Evolutionary conservation across 2,329 filamentous ascomycete species (phyloP).

Genomic region (Pestalotiopsis sp.): DNA sequence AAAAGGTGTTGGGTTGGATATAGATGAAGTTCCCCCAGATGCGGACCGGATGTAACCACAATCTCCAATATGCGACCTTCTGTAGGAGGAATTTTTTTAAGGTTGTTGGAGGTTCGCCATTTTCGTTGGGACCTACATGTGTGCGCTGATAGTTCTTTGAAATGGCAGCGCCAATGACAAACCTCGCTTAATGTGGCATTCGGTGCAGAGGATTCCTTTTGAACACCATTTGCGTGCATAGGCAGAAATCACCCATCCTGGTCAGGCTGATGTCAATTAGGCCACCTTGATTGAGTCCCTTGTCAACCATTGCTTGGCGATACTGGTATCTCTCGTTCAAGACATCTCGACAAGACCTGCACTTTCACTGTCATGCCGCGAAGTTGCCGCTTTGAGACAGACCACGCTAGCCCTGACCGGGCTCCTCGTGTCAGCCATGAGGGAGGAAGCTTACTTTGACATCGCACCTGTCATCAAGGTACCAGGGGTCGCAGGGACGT

Average conservation of each 20-base stretch:
- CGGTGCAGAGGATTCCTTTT: neutral
- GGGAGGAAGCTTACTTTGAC: neutral
- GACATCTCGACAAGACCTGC: neutral
- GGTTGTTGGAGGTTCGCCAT: neutral
- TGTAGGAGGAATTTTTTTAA: neutral
- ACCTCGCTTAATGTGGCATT: neutral
- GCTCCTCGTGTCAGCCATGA: neutral
- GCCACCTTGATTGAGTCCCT: neutral
- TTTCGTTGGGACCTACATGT: neutral
- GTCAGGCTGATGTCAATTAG: neutral
- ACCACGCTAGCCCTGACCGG: neutral
- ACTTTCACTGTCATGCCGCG: neutral
- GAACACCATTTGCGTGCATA: neutral
- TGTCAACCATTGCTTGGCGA: neutral
- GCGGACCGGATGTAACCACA: neutral
- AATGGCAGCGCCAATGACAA: neutral
- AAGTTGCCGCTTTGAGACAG: neutral
- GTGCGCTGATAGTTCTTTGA: neutral
- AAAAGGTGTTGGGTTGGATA: neutral
- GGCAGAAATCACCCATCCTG: neutral
- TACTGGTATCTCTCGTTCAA: no score
- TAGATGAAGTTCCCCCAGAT: neutral
- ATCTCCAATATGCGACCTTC: neutral
- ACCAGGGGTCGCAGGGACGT: neutral
- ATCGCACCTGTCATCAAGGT: neutral